Evolutionary conservation across 1,284 basidiomycete species (phyloP), one percentile per base, ranked within the genome.

Genomic region (Cutaneotrichosporon sp.): DNA sequence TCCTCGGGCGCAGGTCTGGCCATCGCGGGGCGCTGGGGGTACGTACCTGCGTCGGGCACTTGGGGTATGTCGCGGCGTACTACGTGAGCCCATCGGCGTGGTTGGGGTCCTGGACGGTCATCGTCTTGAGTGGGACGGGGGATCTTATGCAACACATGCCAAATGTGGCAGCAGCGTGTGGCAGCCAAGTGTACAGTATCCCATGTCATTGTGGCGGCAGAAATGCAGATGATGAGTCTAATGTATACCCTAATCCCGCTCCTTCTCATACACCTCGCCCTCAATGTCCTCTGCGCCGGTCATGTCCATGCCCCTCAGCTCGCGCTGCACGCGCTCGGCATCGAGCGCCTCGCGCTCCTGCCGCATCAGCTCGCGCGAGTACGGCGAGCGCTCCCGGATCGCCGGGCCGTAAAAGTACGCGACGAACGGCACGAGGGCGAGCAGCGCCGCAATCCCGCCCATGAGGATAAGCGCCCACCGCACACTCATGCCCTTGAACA

Each of bases 361-460:
- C 33, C 64, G 67, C 71, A 78, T 76, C 34, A 79, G 61, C 51
- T 67, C 60, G 46, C 71, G 71, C 20, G 68, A 69, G 63, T 75
- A 78, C 51, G 63, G 67, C 16, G 69, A 72, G 31, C 65, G 62
- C 13, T 67, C 64, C 22, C 78, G 61, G 43, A 80, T 77, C 61
- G 64, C 52, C 1, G 77, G 75, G 2, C 74, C 78, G 49, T 71
- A 71, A 27, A 65, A 67, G 63, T 70, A 76, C 4, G 74, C 74
- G 3, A 74, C 60, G 51, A 78, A 78, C 4, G 78, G 78, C 16
- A 78, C 70, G 2, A 69, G 54, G 0, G 74, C 68, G 2, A 78
- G 67, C 6, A 65, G 16, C 1, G 55, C n/a, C 25, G 64, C 64
- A 22, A 62, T 24, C 22, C 51, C 54, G 33, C 64, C 64, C 64